A percentile compares a stretch with the other conserved stretches of the same genome.
Evolutionary conservation across 2,329 filamentous ascomycete species (phyloP).

Genomic region (Didymosphaeria variabile): DNA sequence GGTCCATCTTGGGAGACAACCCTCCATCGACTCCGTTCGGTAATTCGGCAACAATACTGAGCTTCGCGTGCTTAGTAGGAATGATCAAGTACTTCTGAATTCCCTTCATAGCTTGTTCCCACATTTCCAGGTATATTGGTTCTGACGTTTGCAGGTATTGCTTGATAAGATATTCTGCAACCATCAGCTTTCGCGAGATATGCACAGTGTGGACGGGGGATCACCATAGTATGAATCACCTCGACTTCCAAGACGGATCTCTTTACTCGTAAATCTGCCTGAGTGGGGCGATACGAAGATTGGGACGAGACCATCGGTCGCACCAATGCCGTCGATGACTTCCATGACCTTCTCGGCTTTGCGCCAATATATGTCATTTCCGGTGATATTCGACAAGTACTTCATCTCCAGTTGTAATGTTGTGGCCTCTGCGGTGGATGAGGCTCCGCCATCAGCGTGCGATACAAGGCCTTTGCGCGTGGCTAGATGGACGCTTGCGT

Average conservation of each 20-base stretch:
- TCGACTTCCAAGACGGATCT: conserved; percentile 90
- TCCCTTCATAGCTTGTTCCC: conserved; percentile 83
- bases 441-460: conserved; percentile 85
- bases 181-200: not conserved
- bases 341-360: conserved; percentile 91
- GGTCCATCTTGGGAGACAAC: conserved; percentile 93
- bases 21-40: conserved; percentile 73
- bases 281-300: conserved; percentile 86
- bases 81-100: conserved; percentile 92
- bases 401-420: conserved; percentile 96
- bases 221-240: conserved; percentile 89
- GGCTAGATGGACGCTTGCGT: conserved; percentile 87
- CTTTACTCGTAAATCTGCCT: conserved; percentile 81
- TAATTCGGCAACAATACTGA: conserved; percentile 90
- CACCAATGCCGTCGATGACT: conserved; percentile 82
- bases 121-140: conserved; percentile 89
- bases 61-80: conserved; percentile 79
- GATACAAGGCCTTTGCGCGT: conserved; percentile 79
- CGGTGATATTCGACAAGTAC: conserved; percentile 92
- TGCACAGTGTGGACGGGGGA: not conserved
- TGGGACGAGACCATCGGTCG: conserved; percentile 83
- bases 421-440: conserved; percentile 92
- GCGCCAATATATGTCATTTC: conserved; percentile 92
- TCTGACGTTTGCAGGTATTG: conserved; percentile 96
- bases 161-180: conserved; percentile 87